A percentile compares a stretch with the other conserved stretches of the same genome.
phyloP scores from a whole-genome alignment of 306 rosid species.

The Gynostemma pentaphyllum region DNA sequence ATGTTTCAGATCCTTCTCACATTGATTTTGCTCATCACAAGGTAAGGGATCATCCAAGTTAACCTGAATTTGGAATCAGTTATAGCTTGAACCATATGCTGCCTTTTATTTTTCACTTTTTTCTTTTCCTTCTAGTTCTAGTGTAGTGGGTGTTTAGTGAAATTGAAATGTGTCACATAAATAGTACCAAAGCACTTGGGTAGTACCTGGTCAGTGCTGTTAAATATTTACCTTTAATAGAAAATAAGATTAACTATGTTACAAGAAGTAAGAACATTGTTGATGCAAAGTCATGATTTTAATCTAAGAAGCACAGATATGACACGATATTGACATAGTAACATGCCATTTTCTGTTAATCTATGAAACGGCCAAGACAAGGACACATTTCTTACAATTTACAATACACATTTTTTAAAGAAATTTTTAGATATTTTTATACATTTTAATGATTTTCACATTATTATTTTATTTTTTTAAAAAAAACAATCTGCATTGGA shows the following conservation, averaged over 20 bases:
- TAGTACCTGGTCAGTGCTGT: neutral
- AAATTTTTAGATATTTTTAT: too few relatives aligned
- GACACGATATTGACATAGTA: too few relatives aligned
- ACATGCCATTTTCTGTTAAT: too few relatives aligned
- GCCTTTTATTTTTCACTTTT: too few relatives aligned
- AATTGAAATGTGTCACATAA: neutral
- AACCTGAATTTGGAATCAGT: neutral
- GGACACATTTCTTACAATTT: too few relatives aligned
- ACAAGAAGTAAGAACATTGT: neutral
- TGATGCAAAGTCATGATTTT: neutral
- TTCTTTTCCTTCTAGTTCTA: neutral
- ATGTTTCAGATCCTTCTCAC: conserved; percentile 96
- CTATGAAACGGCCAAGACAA: too few relatives aligned
- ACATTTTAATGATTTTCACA: too few relatives aligned
- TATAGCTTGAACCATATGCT: neutral
- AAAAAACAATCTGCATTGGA: too few relatives aligned
- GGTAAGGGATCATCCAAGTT: conserved; percentile 24
- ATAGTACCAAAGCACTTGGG: neutral
- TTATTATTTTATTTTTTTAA: too few relatives aligned
- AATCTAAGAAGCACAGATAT: too few relatives aligned
- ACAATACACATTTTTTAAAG: too few relatives aligned
- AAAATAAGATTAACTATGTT: neutral
- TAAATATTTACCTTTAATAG: neutral
- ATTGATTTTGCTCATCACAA: conserved; percentile 98
- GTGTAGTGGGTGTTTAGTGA: neutral